Conservation (phyloP, 331 rosid genomes). For the Pyracantha coccinea region DNA sequence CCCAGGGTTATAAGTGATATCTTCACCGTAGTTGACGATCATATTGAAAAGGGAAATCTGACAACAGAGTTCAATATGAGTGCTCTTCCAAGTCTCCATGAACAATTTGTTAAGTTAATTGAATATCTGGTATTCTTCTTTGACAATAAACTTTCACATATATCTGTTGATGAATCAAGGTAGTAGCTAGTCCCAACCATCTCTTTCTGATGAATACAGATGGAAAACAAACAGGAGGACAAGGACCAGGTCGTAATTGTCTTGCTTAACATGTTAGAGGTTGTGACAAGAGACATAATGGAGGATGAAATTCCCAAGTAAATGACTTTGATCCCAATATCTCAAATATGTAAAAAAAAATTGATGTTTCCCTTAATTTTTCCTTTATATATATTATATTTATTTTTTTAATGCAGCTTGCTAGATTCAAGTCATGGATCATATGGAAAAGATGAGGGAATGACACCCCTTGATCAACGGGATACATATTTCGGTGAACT, state of each 20-base stretch:
- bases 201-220: constrained; percentile 28
- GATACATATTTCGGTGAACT: constrained; percentile 50
- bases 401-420: constrained; percentile 41
- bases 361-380: neutral
- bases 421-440: constrained; percentile 72
- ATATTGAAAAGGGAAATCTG: constrained; percentile 18
- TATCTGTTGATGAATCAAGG: constrained; percentile 6
- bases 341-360: neutral
- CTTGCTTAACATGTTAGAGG: constrained; percentile 91
- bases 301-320: constrained; percentile 70
- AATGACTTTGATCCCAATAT: constrained; percentile 11
- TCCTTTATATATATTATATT: neutral
- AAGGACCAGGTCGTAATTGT: constrained; percentile 82
- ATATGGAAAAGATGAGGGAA: constrained; percentile 46
- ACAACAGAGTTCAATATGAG: constrained; percentile 50
- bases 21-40: constrained; percentile 57
- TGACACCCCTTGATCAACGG: constrained; percentile 64
- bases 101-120: constrained; percentile 55
- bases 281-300: constrained; percentile 91
- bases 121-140: constrained; percentile 56
- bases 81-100: constrained; percentile 59
- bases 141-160: neutral
- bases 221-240: constrained; percentile 46
- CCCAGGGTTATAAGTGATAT: constrained; percentile 69
- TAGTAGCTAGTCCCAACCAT: constrained; percentile 11